Evolutionary conservation across 345 rosid genomes (phyloP), one percentile per base, ranked within the genome.

Genomic region (Eucalyptus coolabah): DNA sequence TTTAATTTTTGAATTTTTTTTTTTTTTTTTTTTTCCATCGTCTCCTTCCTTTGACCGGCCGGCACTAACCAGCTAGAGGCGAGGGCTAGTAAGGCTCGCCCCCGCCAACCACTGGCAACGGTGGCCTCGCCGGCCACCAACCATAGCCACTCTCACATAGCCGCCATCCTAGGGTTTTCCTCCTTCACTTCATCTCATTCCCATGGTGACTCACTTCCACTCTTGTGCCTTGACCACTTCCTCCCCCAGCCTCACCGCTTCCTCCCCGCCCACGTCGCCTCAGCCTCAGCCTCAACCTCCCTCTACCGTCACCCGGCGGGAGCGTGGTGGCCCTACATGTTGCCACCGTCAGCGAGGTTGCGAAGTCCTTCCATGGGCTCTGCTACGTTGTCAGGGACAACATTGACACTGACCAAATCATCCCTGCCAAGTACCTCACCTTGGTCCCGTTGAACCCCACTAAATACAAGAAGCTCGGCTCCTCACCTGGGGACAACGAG

Each of bases 341-440:
- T 4, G 11, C 90, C 12, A 49, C 92, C 7, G 45, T 92, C 30
- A 28, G 91, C 19, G 81, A 86, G 47, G 12, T 72, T 1, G 18
- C 45, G 40, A 69, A 30, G 44, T 45, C 94, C 85, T 97, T 97
- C 90, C 99, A 96, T 34, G 99, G 99, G 3, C 96, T 94, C 87
- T 97, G 97, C 92, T 97, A 97, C 30, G 98, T 97, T 30, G 95
- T 96, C 82, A 95, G 99, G 10, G 99, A 97, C 91, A 96, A 97
- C 95, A 96, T 97, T 81, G 97, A 97, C 95, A 96, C 98, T 4
- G 97, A 97, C 92, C 99, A 97, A 88, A 97, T 97, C 88, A 96
- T 96, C 86, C 99, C 99, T 19, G 98, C 98, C 0, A 96, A 97
- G 90, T 94, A 93, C 92, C 97, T 96, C 67, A 96, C 99, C 5